These are phyloP conservation scores for Zopfochytrium polystomum DNA, from an alignment of 371 early-diverging fungal species.

Conservation along the genomic window DNA sequence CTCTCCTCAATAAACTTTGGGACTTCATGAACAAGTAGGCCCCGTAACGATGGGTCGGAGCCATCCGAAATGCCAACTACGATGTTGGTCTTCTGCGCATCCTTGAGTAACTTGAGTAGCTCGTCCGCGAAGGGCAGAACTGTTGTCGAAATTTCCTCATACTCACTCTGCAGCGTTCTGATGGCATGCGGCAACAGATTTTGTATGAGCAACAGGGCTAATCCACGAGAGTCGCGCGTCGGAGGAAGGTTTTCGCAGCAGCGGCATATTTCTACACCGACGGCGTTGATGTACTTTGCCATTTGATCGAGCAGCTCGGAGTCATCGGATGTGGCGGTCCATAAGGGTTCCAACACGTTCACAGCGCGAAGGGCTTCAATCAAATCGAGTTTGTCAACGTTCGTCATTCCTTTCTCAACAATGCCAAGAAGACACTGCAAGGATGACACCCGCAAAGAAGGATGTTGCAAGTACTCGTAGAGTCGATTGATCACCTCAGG, in stretches of 20 bases:
- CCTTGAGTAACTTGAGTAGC: constrained; percentile 32
- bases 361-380: constrained; percentile 72
- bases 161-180: constrained; percentile 71
- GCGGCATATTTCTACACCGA: constrained; percentile 78
- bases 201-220: constrained; percentile 20
- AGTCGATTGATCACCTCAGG: constrained; percentile 75
- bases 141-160: constrained; percentile 75
- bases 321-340: constrained; percentile 12
- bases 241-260: constrained; percentile 62
- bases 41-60: neutral
- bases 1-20: constrained; percentile 22
- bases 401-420: constrained; percentile 88
- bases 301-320: constrained; percentile 73
- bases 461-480: constrained; percentile 63
- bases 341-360: neutral
- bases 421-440: constrained; percentile 81
- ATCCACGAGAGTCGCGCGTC: neutral
- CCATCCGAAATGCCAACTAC: neutral
- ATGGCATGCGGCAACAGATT: constrained; percentile 66
- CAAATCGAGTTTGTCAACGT: constrained; percentile 80
- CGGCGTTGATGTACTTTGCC: constrained; percentile 74
- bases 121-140: constrained; percentile 56
- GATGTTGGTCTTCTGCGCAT: constrained; percentile 15
- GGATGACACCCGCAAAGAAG: constrained; percentile 66
- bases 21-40: neutral